phyloP scores from a whole-genome alignment of 2,329 filamentous ascomycete species.

The Paraphoma chrysanthemicola region DNA sequence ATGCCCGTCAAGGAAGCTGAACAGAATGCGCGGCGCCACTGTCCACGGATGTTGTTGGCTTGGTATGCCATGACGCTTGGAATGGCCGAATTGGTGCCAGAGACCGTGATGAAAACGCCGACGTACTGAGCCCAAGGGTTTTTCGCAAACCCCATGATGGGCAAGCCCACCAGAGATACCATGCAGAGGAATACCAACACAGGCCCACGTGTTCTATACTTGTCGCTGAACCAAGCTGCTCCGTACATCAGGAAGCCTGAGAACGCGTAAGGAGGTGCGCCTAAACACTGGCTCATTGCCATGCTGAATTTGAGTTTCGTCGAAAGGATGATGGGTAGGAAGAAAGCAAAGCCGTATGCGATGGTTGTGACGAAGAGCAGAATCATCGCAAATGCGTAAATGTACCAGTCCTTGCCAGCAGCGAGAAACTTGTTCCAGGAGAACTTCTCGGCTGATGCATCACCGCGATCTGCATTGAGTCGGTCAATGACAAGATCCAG shows the following conservation, averaged over 20 bases:
- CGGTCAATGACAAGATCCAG: constrained; percentile 27
- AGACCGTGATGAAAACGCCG: constrained; percentile 30
- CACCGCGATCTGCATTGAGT: constrained; percentile 29
- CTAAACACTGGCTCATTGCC: constrained; percentile 32
- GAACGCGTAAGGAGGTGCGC: constrained; percentile 33
- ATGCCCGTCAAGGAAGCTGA: constrained; percentile 27
- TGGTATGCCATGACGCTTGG: constrained; percentile 33
- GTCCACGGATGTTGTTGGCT: constrained; percentile 28
- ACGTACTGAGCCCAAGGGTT: constrained; percentile 31
- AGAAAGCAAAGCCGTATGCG: constrained; percentile 30
- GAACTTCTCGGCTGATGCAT: constrained; percentile 24
- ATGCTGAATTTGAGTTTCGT: constrained; percentile 31
- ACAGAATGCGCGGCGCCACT: constrained; percentile 32
- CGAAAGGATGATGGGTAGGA: constrained; percentile 30
- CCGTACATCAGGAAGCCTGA: constrained; percentile 33
- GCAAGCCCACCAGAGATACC: constrained; percentile 30
- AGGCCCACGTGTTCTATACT: constrained; percentile 30
- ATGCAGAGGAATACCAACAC: constrained; percentile 28
- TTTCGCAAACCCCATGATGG: constrained; percentile 32
- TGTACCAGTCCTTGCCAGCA: constrained; percentile 32
- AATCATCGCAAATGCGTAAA: constrained; percentile 29
- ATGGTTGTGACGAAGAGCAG: constrained; percentile 30
- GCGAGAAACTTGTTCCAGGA: constrained; percentile 29
- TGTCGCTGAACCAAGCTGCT: constrained; percentile 31
- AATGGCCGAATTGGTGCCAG: constrained; percentile 27